Evolutionary conservation across 2,329 filamentous ascomycete genomes (phyloP).

Genomic region (Penicillium sp.): DNA sequence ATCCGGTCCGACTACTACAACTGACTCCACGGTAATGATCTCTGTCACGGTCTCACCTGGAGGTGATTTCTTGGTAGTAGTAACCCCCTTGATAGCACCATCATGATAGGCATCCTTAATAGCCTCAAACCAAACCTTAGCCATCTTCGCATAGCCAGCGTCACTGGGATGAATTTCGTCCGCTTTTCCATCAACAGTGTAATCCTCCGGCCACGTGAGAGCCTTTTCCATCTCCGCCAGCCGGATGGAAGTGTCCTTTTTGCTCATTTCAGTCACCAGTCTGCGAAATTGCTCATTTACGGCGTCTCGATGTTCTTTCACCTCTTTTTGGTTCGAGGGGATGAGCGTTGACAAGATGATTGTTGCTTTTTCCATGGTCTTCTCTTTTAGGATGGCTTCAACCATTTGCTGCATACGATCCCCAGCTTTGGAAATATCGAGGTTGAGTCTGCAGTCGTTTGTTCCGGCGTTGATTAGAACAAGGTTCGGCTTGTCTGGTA

Average conservation of each 20-base stretch:
- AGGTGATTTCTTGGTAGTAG: background rate
- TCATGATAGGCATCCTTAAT: conserved; percentile 25
- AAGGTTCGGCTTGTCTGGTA: background rate
- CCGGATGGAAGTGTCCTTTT: background rate
- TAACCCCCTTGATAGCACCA: background rate
- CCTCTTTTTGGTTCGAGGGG: background rate
- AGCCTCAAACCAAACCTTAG: conserved; percentile 15
- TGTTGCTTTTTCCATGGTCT: background rate
- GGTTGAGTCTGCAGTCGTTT: background rate
- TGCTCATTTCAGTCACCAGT: background rate
- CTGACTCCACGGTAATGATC: background rate
- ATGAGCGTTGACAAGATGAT: conserved; percentile 1
- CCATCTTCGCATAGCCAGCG: conserved; percentile 19
- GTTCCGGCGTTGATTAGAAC: background rate
- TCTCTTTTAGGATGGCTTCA: background rate
- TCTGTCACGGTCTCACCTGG: background rate
- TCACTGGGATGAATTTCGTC: conserved; percentile 20
- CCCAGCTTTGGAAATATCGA: background rate
- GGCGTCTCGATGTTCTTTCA: background rate
- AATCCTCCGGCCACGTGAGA: conserved; percentile 7
- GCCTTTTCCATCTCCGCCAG: background rate
- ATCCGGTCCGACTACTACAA: background rate
- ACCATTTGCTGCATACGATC: background rate
- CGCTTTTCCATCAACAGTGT: conserved; percentile 20
- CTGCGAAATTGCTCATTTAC: background rate